Evolutionary conservation across 1,284 basidiomycete species (phyloP), one percentile per base, ranked within the genome.

Genomic region (Anthracocystis walkeri): DNA sequence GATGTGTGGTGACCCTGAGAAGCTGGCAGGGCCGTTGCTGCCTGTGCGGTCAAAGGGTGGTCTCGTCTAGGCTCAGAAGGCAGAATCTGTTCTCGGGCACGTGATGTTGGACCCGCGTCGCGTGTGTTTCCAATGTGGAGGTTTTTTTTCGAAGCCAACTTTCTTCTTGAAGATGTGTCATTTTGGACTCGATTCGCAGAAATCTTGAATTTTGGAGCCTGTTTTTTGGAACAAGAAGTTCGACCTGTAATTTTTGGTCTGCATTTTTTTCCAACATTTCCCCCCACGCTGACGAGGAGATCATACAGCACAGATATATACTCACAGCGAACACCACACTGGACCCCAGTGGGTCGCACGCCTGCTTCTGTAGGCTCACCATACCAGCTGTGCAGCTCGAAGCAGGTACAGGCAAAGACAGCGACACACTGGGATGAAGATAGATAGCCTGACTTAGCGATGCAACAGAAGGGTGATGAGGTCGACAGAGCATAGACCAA

Each of bases 91-190:
- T 7, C 18, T 18, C 4, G 3, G 33, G 59, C 70, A 73, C 70
- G 70, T 73, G 70, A 73, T 48, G 48, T 18, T n/a, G 23, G 35
- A 14, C 33, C 60, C 70, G 70, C 65, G 70, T 57, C 65, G 60
- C 70, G 70, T 51, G 70, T 60, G n/a, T 16, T 7, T 35, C 45
- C 11, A 31, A 73, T 61, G 70, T 73, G 64, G 64, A 73, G 70
- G 58, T 54, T 57, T 62, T 57, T 61, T 55, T 62, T 56, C 48
- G 38, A 10, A 20, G 53, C 29, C 45, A 7, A 6, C 31, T 58
- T 66, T 54, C 51, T 62, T 68, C 55, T 33, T 23, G 54, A 50
- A 4, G 16, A 21, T 49, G 55, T 62, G 63, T 72, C 58, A 59
- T 65, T 61, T 54, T 65, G 27, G 21, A 18, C 38, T 35, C 23